Base-by-base conservation (phyloP, 345 rosid genomes). In the Salix purpurea region DNA sequence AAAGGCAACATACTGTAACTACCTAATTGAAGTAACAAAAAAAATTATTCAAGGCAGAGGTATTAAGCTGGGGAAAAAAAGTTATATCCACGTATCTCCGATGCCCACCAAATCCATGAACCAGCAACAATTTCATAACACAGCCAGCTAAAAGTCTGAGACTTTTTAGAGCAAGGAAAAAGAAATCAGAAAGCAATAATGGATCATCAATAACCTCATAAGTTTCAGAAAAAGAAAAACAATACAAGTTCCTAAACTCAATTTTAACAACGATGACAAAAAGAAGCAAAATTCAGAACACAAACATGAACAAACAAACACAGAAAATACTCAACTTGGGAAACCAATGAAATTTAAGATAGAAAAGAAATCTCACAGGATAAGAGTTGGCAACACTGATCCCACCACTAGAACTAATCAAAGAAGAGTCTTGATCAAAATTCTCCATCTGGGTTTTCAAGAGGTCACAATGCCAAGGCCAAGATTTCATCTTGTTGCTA, bases 381-480 rank as follows among this genome's bases (percentile, higher is more conserved):
- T 69, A 75, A 13, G 91, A 84, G 77, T 74, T 70, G 40, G 74
- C 75, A 30, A 79, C 52, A 70, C 24, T 50, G 46, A 83, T 64
- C 50, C 76, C 79, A 65, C 72, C 80, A 76, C 72, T 72, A 8
- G 92, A 74, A 71, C 75, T 73, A 74, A 78, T 62, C 3, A 79
- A 30, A 70, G 84, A 26, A 72, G 90, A 72, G 61, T 80, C 85
- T 78, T 78, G 70, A 56, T 71, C 83, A 70, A 39, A 61, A 86
- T 77, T 77, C 58, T 84, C 89, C 85, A 85, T 85, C 81, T 80
- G 90, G 85, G 90, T 67, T 78, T 61, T 71, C 79, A 86, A 78
- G 66, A 81, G 46, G 37, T 78, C 83, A 61, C 81, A 86, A 78
- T 84, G 89, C 65, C 76, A 79, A 79, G 86, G 80, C 85, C 83